Evolutionary conservation across 2,329 filamentous ascomycete species (phyloP).

Genomic region (Juglanconis juglandina): DNA sequence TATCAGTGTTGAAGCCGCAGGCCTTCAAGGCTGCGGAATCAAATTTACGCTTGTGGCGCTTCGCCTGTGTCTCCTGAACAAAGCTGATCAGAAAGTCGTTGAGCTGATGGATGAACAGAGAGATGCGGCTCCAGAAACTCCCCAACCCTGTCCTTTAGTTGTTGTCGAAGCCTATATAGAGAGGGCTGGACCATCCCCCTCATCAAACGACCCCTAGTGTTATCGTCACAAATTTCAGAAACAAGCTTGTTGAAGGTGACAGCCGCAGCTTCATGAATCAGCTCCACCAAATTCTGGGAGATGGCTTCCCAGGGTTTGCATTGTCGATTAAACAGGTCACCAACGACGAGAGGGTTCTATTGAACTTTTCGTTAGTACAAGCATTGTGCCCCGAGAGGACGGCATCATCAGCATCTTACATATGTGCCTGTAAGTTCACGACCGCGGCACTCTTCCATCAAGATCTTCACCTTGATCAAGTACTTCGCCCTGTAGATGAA

Average conservation of each 20-base stretch:
- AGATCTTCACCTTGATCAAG: conserved; percentile 17
- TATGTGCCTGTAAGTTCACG: conserved; percentile 27
- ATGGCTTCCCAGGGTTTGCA: conserved; percentile 27
- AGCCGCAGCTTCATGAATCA: conserved; percentile 24
- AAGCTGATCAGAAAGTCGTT: conserved; percentile 23
- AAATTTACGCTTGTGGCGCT: conserved; percentile 22
- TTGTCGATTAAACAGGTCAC: conserved; percentile 25
- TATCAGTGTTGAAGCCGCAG: neutral
- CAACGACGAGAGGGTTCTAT: conserved; percentile 24
- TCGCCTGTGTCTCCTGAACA: conserved; percentile 21
- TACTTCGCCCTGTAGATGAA: conserved; percentile 16
- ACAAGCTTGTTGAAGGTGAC: conserved; percentile 22
- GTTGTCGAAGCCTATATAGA: conserved; percentile 20
- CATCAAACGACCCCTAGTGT: conserved; percentile 23
- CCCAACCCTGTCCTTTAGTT: conserved; percentile 22
- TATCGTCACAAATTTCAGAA: conserved; percentile 21
- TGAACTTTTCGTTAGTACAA: neutral
- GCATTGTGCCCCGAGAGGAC: no score
- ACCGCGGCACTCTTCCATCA: conserved; percentile 25
- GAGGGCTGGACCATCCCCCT: conserved; percentile 23
- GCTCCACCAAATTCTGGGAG: conserved; percentile 24
- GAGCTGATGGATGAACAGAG: conserved; percentile 26
- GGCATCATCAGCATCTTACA: neutral
- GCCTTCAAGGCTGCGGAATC: neutral
- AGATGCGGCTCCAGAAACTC: conserved; percentile 25